phyloP scores from a whole-genome alignment of 371 early-diverging fungal species.

The Lichtheimia ramosa region DNA sequence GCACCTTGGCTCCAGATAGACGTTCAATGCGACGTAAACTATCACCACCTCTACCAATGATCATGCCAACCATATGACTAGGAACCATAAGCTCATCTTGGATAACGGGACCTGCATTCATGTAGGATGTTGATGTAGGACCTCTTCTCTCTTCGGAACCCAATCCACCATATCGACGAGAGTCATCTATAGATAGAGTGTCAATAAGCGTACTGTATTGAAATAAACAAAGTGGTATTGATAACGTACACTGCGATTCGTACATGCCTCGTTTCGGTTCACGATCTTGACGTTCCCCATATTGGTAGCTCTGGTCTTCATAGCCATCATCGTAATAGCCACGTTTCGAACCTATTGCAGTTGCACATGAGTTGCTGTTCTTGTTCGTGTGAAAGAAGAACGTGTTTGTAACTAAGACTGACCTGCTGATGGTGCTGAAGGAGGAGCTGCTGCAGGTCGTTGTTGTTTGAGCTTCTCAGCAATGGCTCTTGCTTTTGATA shows the following conservation, averaged over 20 bases:
- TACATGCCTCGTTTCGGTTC: constrained; percentile 52
- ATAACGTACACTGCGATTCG: constrained; percentile 40
- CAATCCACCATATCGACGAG: constrained; percentile 58
- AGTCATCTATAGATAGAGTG: constrained; percentile 14
- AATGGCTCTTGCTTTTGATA: constrained; percentile 83
- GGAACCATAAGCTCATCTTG: constrained; percentile 62
- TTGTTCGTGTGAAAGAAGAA: too few relatives aligned
- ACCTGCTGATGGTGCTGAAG: constrained; percentile 16
- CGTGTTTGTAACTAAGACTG: background rate
- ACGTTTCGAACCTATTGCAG: constrained; percentile 35
- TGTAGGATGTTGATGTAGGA: constrained; percentile 12
- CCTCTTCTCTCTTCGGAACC: constrained; percentile 49
- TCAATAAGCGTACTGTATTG: background rate
- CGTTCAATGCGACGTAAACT: constrained; percentile 80
- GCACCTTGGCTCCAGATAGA: constrained; percentile 68
- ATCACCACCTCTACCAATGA: constrained; percentile 87
- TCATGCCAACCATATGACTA: constrained; percentile 73
- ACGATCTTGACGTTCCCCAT: constrained; percentile 28
- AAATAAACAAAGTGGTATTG: background rate
- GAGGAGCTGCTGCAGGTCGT: constrained; percentile 22
- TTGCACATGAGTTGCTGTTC: constrained; percentile 7
- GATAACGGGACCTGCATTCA: constrained; percentile 21
- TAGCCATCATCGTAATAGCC: constrained; percentile 28
- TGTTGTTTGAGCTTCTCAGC: constrained; percentile 74
- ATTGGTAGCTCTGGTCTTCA: constrained; percentile 19